Conservation (phyloP, 768 basidiomycete genomes). For the Auriculariales sp. region DNA sequence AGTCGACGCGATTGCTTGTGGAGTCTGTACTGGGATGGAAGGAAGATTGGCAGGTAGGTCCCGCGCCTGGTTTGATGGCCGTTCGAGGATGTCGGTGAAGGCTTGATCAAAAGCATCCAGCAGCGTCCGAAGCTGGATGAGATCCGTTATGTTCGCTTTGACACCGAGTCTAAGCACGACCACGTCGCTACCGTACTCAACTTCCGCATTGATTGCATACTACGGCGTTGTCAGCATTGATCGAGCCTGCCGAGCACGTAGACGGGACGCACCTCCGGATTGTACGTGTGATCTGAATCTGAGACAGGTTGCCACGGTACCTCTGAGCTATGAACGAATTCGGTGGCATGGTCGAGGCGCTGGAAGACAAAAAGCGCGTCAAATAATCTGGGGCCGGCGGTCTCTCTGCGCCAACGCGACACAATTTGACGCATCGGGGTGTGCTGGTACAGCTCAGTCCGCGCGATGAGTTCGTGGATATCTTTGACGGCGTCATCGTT, state of each 20-base stretch:
- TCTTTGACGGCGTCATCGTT: conserved; percentile 22
- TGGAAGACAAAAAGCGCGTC: conserved; percentile 33
- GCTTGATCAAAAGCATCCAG: conserved; percentile 11
- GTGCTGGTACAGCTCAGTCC: conserved; percentile 29
- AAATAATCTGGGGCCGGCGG: conserved; percentile 20
- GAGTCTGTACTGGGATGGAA: not conserved
- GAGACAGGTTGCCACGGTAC: conserved; percentile 13
- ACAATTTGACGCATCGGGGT: conserved; percentile 30
- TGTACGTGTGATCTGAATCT: conserved; percentile 8
- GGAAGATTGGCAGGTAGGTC: not conserved
- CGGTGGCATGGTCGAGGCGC: conserved; percentile 9
- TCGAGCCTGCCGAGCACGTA: not conserved
- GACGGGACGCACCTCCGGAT: conserved; percentile 18
- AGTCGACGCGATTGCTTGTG: not conserved
- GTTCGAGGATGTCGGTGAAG: conserved; percentile 11
- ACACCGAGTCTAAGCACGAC: conserved; percentile 24
- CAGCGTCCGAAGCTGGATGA: conserved; percentile 9
- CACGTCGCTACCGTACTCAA: conserved; percentile 17
- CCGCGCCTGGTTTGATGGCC: conserved; percentile 7
- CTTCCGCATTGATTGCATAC: conserved; percentile 31
- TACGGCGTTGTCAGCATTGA: conserved; percentile 8
- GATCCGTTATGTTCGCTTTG: conserved; percentile 16
- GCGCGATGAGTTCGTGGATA: conserved; percentile 24
- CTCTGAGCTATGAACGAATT: not conserved
- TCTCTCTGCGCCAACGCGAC: conserved; percentile 6